These are phyloP conservation scores for Colletotrichum sp. DNA, from an alignment of 2,329 filamentous ascomycete genomes.

Conservation along the genomic window DNA sequence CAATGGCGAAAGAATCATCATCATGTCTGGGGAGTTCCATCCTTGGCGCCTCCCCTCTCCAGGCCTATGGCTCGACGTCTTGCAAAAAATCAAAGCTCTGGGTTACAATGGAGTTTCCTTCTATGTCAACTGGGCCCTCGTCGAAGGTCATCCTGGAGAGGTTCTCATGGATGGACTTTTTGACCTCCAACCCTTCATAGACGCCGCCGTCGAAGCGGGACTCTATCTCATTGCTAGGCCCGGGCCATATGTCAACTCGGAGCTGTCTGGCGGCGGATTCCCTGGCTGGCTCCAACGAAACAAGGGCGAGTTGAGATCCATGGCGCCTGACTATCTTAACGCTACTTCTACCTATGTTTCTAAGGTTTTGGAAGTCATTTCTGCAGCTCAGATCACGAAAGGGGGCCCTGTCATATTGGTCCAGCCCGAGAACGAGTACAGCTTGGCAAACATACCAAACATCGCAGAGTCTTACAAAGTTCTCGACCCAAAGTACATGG, in stretches of 20 bases:
- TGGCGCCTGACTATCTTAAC: constrained; percentile 59
- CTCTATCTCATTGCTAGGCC: constrained; percentile 73
- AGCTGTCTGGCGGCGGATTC: constrained; percentile 71
- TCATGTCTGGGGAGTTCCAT: constrained; percentile 77
- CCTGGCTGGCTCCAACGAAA: constrained; percentile 74
- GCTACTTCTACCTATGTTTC: constrained; percentile 62
- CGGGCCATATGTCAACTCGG: constrained; percentile 74
- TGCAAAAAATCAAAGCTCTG: constrained; percentile 76
- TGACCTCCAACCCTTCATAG: constrained; percentile 71
- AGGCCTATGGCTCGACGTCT: constrained; percentile 64
- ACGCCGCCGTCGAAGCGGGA: constrained; percentile 69
- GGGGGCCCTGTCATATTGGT: constrained; percentile 74
- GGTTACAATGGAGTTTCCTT: constrained; percentile 76
- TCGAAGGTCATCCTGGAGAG: constrained; percentile 70
- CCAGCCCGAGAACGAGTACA: constrained; percentile 75
- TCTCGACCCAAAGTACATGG: background rate
- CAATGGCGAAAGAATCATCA: constrained; percentile 69
- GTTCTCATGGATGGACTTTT: constrained; percentile 73
- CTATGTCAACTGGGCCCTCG: constrained; percentile 73
- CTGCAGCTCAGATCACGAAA: constrained; percentile 74
- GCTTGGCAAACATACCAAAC: background rate
- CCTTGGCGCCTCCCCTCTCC: constrained; percentile 52
- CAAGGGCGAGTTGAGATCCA: constrained; percentile 62
- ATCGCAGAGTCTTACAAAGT: background rate
- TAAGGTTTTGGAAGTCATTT: constrained; percentile 60